A percentile compares a stretch with the other conserved stretches of the same genome.
Conservation (phyloP, 805 yeast genomes). For the Metschnikowia picachoensis region DNA sequence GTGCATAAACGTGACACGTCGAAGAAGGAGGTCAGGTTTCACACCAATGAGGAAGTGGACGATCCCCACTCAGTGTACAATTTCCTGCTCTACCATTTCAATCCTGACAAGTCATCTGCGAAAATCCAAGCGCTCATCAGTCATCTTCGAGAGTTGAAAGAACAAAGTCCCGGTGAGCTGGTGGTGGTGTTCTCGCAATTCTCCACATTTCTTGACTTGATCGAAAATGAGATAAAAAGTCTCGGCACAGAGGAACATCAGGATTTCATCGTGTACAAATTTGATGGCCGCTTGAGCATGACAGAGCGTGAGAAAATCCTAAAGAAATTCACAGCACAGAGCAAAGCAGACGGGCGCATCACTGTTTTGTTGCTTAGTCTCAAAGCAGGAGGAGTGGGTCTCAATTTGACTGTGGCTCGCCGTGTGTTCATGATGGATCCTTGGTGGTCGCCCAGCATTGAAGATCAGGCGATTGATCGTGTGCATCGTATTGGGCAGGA, state of each 20-base stretch:
- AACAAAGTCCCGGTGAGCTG: slow-evolving; percentile 60
- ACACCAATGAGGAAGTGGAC: slow-evolving; percentile 23
- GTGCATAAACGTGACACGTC: slow-evolving; percentile 27
- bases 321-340: slow-evolving; percentile 44
- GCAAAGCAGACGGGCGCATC: slow-evolving; percentile 27
- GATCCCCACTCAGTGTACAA: slow-evolving; percentile 21
- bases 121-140: slow-evolving; percentile 66
- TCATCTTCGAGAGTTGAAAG: slow-evolving; percentile 52
- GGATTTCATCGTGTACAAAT: slow-evolving; percentile 58
- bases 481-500: slow-evolving; percentile 88
- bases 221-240: slow-evolving; percentile 54
- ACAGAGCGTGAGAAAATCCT: slow-evolving; percentile 61
- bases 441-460: slow-evolving; percentile 94
- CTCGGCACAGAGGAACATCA: slow-evolving; percentile 26
- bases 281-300: slow-evolving; percentile 77
- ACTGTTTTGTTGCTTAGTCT: slow-evolving; percentile 66
- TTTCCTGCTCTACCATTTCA: slow-evolving; percentile 39
- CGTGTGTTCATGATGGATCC: slow-evolving; percentile 91
- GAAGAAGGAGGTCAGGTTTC: slow-evolving; percentile 27
- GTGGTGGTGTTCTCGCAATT: slow-evolving; percentile 90
- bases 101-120: slow-evolving; percentile 58
- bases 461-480: slow-evolving; percentile 88
- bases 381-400: slow-evolving; percentile 94
- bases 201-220: slow-evolving; percentile 73
- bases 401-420: slow-evolving; percentile 81